Evolutionary conservation across 768 basidiomycete genomes (phyloP), one percentile per base, ranked within the genome.

Genomic region (Suillus paluster): DNA sequence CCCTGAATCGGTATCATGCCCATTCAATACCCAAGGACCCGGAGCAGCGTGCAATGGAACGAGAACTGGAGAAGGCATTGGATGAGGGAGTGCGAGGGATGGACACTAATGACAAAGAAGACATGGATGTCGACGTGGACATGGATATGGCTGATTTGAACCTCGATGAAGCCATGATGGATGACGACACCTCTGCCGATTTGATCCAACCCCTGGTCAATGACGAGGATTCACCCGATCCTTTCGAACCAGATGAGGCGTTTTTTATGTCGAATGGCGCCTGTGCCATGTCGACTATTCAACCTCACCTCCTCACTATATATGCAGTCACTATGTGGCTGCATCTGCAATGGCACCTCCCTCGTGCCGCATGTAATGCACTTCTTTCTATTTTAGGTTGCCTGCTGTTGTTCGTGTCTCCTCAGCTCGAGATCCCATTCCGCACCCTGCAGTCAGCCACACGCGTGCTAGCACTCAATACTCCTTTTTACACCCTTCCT

Each of bases 271-370:
- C 72, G 3, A 57, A 69, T 42, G 42, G 42, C 0, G n/a, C 2
- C 42, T 4, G 1, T n/a, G n/a, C 42, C 9, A n/a, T 42, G 9
- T 42, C 9, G 1, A 42, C 42, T 0, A 3, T 42, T 42, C 42
- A 30, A 63, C 14, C 34, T 0, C 64, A 70, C n/a, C 61, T 72
- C 0, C 66, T 70, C 53, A 9, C 67, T 1, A 61, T 73, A 23
- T 75, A 75, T 53, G 23, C 67, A 9, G 30, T 70, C 2, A 66
- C 68, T 4, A 48, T 65, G 2, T 74, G 73, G 73, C 72, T 74
- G 4, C 72, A 74, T 57, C 5, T 66, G 0, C 66, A 69, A 33
- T 74, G 63, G 64, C 69, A 71, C 27, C 64, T 74, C 2, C 64
- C 72, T 6, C 68, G 68, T 39, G 61, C 64, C 5, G 71, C 70